Base-by-base conservation (phyloP, 2,329 filamentous ascomycete species). In the Shiraia sp. region DNA sequence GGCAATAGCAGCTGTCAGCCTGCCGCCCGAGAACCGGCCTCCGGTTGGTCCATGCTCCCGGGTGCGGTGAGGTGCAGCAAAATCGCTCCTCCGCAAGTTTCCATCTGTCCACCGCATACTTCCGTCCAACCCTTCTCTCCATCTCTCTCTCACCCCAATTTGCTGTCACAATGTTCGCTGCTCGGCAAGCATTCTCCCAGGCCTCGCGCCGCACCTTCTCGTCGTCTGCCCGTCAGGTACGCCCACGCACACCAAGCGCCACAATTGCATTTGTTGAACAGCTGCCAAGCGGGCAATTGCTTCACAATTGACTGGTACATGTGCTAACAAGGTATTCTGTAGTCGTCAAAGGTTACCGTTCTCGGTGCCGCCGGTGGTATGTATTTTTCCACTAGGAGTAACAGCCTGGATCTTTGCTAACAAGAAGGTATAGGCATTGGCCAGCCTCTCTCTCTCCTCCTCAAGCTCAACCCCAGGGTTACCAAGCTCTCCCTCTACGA, bases 391-490 rank as follows among this genome's bases (percentile, higher is more conserved):
- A 22, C n/a, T 22, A 22, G 19, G 4, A 22, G 4, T 5, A 22
- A 5, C 8, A 22, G 19, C 19, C 19, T 22, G 19, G 8, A 22
- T 22, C 19, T 22, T 22, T 22, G 19, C 19, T 22, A 8, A 22
- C 19, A 22, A 22, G 8, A 8, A 22, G n/a, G 19, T 22, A 22
- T 22, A 22, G 19, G 19, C 19, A 22, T 99, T 79, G 93, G 93
- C 75, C 93, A 99, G 75, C 93, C 93, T 69, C 81, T 99, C 68
- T 99, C 93, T 46, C 87, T 99, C 60, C 86, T 99, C 70, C 83
- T 99, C 75, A 99, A 99, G 90, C 86, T 96, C 72, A 97, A 96
- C 86, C 90, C 91, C 64, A 83, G 88, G 70, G 92, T 97, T 63
- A 87, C 83, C 66, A 86, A 96, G 74, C 88, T 99, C 66, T 88